Percentiles rank a stretch among this genome's conserved stretches.
Conservation (phyloP, 352 stramenopile species). For the Globisporangium orthogonon region DNA sequence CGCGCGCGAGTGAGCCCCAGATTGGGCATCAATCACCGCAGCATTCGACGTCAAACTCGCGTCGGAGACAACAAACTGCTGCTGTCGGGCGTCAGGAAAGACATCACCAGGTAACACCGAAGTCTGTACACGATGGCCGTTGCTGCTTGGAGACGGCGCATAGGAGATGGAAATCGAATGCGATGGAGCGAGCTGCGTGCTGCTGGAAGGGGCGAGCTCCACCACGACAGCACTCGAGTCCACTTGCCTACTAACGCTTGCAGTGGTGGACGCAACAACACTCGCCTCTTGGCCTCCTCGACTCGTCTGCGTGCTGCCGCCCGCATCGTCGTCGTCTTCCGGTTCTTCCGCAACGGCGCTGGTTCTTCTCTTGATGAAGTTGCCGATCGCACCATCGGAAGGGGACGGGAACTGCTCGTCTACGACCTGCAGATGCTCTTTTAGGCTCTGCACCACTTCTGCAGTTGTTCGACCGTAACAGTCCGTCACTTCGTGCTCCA, state of each 20-base stretch:
- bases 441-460: slow-evolving; percentile 16
- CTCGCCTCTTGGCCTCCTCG: neutral
- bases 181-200: neutral
- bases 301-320: neutral
- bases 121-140: neutral
- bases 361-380: neutral
- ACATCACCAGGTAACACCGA: neutral
- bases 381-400: neutral
- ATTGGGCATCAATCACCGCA: neutral
- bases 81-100: neutral
- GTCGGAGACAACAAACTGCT: neutral
- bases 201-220: neutral
- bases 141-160: neutral
- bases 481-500: slow-evolving; percentile 20
- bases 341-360: slow-evolving; percentile 12
- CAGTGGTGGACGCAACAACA: too few species aligned
- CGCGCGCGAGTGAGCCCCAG: neutral
- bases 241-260: neutral
- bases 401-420: neutral
- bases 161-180: neutral
- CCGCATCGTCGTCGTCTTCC: slow-evolving; percentile 1
- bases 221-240: neutral
- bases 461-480: slow-evolving; percentile 28
- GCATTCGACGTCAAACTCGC: neutral
- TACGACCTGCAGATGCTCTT: slow-evolving; percentile 6